phyloP scores from a whole-genome alignment of 345 rosid species.

The Brassica cretica region DNA sequence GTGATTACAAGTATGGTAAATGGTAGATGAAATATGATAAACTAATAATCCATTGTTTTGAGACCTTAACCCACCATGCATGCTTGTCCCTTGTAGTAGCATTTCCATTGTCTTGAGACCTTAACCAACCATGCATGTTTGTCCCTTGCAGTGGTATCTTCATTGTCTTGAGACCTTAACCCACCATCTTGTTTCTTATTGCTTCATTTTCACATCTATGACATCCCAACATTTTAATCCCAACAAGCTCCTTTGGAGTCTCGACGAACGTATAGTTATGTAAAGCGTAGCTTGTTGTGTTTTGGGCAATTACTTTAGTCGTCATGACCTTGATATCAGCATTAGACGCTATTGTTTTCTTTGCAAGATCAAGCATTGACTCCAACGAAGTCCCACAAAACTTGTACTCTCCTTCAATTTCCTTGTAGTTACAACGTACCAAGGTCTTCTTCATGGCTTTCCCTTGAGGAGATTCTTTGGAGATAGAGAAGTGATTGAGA shows the following conservation, averaged over 20 bases:
- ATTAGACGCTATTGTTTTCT: conserved; percentile 43
- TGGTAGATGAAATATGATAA: too few relatives aligned
- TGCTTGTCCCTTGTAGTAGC: too few relatives aligned
- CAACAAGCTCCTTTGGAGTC: conserved; percentile 43
- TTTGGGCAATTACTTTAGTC: conserved; percentile 33
- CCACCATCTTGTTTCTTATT: too few relatives aligned
- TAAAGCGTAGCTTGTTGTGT: conserved; percentile 28
- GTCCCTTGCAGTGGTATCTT: too few relatives aligned
- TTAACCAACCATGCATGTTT: too few relatives aligned
- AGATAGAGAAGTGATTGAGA: conserved; percentile 58
- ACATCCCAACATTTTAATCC: conserved; percentile 48
- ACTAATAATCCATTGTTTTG: too few relatives aligned
- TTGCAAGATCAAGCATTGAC: conserved; percentile 64
- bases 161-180: too few relatives aligned
- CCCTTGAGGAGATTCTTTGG: conserved; percentile 60
- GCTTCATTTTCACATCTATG: conserved; percentile 30
- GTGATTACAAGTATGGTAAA: too few relatives aligned
- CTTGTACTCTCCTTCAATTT: conserved; percentile 54
- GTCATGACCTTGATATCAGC: conserved; percentile 43
- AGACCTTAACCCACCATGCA: too few relatives aligned
- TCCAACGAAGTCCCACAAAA: conserved; percentile 67
- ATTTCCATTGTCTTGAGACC: too few relatives aligned
- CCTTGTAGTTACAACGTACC: conserved; percentile 47
- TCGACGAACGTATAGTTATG: conserved; percentile 53
- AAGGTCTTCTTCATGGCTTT: conserved; percentile 63